These are phyloP conservation scores for Agrocybe pediades DNA, from an alignment of 768 basidiomycete genomes.

Conservation along the genomic window DNA sequence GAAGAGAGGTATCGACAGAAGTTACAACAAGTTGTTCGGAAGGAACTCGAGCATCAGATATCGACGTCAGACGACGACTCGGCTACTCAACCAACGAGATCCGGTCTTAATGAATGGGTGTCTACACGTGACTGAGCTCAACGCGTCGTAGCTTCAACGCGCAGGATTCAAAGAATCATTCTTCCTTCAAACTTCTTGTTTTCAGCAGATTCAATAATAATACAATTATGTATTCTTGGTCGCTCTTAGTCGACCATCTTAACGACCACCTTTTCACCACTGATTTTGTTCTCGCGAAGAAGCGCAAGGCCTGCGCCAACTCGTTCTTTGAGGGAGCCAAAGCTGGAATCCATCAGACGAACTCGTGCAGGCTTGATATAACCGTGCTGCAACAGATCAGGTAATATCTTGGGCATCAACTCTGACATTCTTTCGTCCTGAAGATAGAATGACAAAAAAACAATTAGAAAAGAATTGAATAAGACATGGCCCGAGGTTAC, in stretches of 20 bases:
- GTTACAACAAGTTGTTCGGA: background rate
- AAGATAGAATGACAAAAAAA: background rate
- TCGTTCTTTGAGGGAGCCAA: constrained; percentile 2
- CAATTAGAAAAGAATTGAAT: background rate
- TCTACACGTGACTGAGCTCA: too few species aligned
- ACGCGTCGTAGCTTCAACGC: background rate
- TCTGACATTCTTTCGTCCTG: background rate
- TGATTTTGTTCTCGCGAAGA: background rate
- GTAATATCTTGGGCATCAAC: background rate
- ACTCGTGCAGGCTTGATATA: background rate
- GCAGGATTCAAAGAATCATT: background rate
- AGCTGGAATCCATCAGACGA: background rate
- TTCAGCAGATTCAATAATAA: background rate
- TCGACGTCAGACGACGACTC: too few species aligned
- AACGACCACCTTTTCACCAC: background rate
- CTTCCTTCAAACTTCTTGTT: too few species aligned
- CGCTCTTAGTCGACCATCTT: background rate
- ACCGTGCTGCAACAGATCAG: background rate
- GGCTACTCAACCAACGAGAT: too few species aligned
- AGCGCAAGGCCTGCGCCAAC: background rate
- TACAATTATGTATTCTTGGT: background rate
- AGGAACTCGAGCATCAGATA: background rate
- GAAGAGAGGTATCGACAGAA: background rate
- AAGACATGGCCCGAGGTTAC: background rate
- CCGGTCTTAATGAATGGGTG: background rate